Evolutionary conservation across 2,329 filamentous ascomycete species (phyloP).

Genomic region (Fusarium nematophilum): DNA sequence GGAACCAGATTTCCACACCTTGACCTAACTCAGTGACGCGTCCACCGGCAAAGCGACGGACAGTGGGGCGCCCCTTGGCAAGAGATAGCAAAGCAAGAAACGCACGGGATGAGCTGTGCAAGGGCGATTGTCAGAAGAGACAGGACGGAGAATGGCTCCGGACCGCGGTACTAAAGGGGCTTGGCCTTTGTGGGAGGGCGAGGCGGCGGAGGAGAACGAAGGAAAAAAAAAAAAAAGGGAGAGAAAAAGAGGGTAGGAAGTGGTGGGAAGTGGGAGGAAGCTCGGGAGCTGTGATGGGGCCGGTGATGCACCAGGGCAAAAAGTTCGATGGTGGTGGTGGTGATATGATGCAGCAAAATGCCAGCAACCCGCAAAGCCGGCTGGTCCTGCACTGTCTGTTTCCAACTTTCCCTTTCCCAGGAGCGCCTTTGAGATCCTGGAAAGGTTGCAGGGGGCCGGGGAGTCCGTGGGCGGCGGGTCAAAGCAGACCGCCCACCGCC

Average conservation of each 20-base stretch:
- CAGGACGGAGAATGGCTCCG: constrained; percentile 17
- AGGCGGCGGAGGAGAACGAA: constrained; percentile 7
- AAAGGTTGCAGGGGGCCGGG: constrained; percentile 4
- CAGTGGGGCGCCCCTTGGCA: constrained; percentile 35
- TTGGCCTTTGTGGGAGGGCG: constrained; percentile 20
- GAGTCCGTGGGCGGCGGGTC: constrained; percentile 24
- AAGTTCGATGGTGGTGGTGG: constrained; percentile 5
- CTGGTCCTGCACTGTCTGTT: background rate
- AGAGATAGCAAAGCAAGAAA: constrained; percentile 24
- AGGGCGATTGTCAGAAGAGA: constrained; percentile 15
- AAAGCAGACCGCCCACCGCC: no score
- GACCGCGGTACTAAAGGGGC: constrained; percentile 10
- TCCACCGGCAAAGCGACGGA: constrained; percentile 31
- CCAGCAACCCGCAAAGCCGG: background rate
- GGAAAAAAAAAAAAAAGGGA: constrained; percentile 14
- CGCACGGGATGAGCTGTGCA: no score
- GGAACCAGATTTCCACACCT: constrained; percentile 32
- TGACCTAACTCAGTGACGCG: constrained; percentile 38
- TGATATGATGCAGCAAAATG: constrained; percentile 4
- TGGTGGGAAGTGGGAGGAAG: constrained; percentile 23
- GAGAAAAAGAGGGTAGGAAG: no score
- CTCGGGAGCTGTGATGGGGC: constrained; percentile 14
- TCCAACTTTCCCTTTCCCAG: constrained; percentile 11
- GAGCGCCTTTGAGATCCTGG: constrained; percentile 18
- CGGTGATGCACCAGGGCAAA: constrained; percentile 8